A percentile compares a stretch with the other conserved stretches of the same genome.
Conservation (phyloP, 2,329 filamentous ascomycete genomes). For the Clarireedia paspali region DNA sequence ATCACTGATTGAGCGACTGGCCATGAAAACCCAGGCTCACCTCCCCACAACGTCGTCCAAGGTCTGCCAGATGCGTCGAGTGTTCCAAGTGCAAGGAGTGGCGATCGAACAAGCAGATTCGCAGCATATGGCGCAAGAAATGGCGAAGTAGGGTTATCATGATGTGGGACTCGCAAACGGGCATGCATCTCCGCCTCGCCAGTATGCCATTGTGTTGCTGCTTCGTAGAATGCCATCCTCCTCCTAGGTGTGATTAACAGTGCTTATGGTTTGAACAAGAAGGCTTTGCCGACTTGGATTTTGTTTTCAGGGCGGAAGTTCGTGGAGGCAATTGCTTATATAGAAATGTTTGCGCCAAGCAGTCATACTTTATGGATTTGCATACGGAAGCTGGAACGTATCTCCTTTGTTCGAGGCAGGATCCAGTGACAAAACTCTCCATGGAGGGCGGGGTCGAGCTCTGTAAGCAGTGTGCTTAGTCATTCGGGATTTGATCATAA, state of each 20-base stretch:
- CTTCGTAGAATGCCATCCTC: conserved; percentile 3
- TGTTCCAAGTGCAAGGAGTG: conserved; percentile 65
- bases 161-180: conserved; percentile 48
- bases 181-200: conserved; percentile 60
- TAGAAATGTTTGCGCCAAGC: background rate
- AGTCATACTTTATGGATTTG: background rate
- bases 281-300: background rate
- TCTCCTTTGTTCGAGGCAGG: background rate
- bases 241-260: background rate
- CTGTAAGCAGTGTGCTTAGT: background rate
- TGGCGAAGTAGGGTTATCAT: conserved; percentile 58
- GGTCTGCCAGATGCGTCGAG: conserved; percentile 57
- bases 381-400: background rate
- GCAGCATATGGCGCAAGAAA: conserved; percentile 55
- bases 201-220: conserved; percentile 35
- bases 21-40: conserved; percentile 57
- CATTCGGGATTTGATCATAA: background rate
- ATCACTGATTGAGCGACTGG: conserved; percentile 54
- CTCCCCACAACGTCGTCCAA: conserved; percentile 76
- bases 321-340: background rate
- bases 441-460: background rate
- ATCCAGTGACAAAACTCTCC: background rate
- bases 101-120: conserved; percentile 50
- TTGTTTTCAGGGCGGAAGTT: background rate
- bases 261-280: background rate